phyloP scores from a whole-genome alignment of 1,284 basidiomycete species.

The Puccinia horiana region DNA sequence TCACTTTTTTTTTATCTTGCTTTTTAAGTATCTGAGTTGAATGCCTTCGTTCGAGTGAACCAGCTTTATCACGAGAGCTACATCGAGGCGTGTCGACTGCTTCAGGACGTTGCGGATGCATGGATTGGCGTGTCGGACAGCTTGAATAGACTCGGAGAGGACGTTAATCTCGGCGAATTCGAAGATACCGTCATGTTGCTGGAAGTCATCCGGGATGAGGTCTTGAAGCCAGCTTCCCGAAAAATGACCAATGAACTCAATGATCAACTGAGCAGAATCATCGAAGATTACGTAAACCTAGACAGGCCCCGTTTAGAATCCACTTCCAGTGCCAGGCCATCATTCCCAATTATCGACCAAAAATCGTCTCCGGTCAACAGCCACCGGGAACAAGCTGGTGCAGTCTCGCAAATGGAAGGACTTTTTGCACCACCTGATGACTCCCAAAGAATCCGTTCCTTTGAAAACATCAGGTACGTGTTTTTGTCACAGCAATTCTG shows the following conservation, averaged over 20 bases:
- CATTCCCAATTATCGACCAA: background rate
- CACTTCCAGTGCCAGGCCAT: background rate
- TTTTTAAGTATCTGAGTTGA: background rate
- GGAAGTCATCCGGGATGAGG: background rate
- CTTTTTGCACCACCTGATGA: background rate
- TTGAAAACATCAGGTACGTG: background rate
- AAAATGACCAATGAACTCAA: background rate
- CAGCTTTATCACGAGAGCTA: conserved; percentile 15
- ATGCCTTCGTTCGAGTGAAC: too few relatives aligned
- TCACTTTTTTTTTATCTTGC: background rate
- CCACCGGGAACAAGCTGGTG: background rate
- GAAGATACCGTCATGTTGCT: background rate
- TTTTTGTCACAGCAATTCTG: background rate
- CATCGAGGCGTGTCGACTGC: background rate
- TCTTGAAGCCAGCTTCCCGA: background rate
- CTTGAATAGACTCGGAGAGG: background rate
- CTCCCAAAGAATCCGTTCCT: background rate
- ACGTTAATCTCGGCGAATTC: background rate
- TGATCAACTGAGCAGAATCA: background rate
- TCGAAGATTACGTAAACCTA: background rate
- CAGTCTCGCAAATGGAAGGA: background rate
- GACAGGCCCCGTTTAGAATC: background rate
- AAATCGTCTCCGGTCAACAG: background rate
- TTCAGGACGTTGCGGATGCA: conserved; percentile 3
- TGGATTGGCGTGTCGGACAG: background rate